Conservation (phyloP, 2,329 filamentous ascomycete genomes). For the Pochonia chlamydosporia region DNA sequence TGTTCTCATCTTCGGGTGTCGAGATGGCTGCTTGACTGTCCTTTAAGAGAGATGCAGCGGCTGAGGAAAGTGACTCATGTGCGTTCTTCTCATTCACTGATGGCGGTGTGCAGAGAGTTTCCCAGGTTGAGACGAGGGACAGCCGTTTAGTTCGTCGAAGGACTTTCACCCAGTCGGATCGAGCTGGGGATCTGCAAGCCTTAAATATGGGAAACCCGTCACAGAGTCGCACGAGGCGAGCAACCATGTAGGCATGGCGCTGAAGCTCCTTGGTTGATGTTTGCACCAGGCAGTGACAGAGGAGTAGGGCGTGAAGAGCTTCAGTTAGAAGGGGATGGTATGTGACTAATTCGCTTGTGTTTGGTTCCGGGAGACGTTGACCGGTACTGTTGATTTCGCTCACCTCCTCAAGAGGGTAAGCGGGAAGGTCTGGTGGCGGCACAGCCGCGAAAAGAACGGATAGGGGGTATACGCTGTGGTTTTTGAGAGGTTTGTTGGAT, state of each 20-base stretch:
- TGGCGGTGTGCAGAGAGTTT: slow-evolving; percentile 59
- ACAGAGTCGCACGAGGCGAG: slow-evolving; percentile 64
- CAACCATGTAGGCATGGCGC: slow-evolving; percentile 77
- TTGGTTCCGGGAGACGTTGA: slow-evolving; percentile 19
- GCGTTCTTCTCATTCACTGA: slow-evolving; percentile 14
- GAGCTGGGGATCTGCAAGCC: slow-evolving; percentile 61
- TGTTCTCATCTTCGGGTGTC: background rate
- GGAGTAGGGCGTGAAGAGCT: slow-evolving; percentile 69
- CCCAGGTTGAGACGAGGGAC: slow-evolving; percentile 59
- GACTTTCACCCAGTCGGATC: slow-evolving; percentile 76
- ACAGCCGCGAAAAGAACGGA: slow-evolving; percentile 66
- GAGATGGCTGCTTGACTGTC: background rate
- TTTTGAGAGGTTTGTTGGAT: slow-evolving; percentile 15
- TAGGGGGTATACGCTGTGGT: slow-evolving; percentile 37
- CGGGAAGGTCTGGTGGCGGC: slow-evolving; percentile 60
- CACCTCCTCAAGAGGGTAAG: slow-evolving; percentile 50
- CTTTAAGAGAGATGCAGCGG: background rate
- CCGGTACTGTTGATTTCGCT: background rate
- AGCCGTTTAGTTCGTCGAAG: slow-evolving; percentile 64
- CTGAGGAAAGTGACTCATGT: background rate
- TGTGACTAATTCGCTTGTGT: slow-evolving; percentile 39
- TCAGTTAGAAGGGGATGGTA: slow-evolving; percentile 79
- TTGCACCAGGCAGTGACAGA: slow-evolving; percentile 74
- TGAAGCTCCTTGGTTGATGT: slow-evolving; percentile 72
- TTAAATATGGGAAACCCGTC: slow-evolving; percentile 81